Conservation (phyloP, 2,329 filamentous ascomycete genomes). For the Trichophyton rubrum region DNA sequence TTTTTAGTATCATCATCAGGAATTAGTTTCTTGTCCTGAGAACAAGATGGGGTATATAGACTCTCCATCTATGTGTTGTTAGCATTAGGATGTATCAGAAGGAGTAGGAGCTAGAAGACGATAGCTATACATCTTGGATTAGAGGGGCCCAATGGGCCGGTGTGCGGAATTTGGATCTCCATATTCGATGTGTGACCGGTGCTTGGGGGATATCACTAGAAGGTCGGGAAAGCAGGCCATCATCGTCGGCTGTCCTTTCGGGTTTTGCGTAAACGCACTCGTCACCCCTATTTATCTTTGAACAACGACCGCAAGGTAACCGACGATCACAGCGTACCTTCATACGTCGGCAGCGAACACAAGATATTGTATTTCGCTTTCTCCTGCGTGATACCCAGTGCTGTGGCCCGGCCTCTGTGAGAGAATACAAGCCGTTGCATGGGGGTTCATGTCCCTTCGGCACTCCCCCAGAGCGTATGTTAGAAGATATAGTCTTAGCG, state of each 20-base stretch:
- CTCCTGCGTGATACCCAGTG: slow-evolving; percentile 5
- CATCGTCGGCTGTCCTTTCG: neutral
- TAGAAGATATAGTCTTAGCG: neutral
- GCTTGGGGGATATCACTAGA: slow-evolving; percentile 3
- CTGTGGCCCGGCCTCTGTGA: neutral
- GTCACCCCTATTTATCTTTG: slow-evolving; percentile 5
- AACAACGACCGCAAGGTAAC: slow-evolving; percentile 9
- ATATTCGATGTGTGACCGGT: slow-evolving; percentile 5
- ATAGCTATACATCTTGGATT: slow-evolving; percentile 7
- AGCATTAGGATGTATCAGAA: neutral
- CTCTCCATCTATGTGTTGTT: slow-evolving; percentile 8
- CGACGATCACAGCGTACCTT: slow-evolving; percentile 11
- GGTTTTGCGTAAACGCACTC: slow-evolving; percentile 6
- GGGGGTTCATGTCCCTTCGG: neutral
- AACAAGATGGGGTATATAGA: slow-evolving; percentile 12
- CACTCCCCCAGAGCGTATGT: neutral
- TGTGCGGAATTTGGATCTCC: slow-evolving; percentile 9
- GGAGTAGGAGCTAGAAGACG: neutral
- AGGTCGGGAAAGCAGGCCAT: neutral
- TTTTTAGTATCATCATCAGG: neutral
- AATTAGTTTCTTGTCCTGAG: neutral
- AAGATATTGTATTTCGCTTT: slow-evolving; percentile 7
- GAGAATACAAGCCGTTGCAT: neutral
- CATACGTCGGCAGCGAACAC: slow-evolving; percentile 10
- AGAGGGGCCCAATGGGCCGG: slow-evolving; percentile 9